Base-by-base conservation (phyloP, 116 monocot species). In the Dioscorea cayenensis region DNA sequence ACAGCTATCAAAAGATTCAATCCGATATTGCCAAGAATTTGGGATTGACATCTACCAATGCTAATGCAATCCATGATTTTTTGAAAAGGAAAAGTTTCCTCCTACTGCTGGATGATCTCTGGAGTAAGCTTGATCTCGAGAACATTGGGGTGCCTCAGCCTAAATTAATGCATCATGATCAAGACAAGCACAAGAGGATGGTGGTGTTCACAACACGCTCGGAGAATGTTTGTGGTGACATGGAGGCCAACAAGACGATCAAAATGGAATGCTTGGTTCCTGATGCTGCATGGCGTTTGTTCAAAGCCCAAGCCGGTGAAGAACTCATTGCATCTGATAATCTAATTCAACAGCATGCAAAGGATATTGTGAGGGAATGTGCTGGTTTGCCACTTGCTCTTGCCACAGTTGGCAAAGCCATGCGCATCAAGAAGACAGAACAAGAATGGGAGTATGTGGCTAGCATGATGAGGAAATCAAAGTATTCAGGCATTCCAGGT, bases 371-470 rank as follows among this genome's bases (percentile, higher is more conserved):
- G 18, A 43, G 18, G 20, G 69, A 75, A 71, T 77, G 80, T 50
- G 61, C 74, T 21, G 77, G 85, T 16, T 48, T 85, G 19, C 85
- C 81, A 7, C 75, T 85, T 5, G 85, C 78, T 32, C 81, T 81
- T 14, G 50, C 16, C 38, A 55, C 51, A 14, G 59, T 74, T 11
- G 86, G 77, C 10, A 48, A 32, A 0, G 66, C 76, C 36, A 71
- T 86, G 79, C 9, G 63, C 5, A 51, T 32, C 5, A 79, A 67
- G 48, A 67, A 8, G 14, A 62, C 17, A 3, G 12, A 18, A 7
- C 51, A 74, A 13, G 77, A 82, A 19, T 86, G 86, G 86, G 22
- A 64, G 23, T 2, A 50, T 14, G 63, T 71, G 0, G 3, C 65
- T 27, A 63, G 14, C 6, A 12, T 16, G 10, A n/a, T 86, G 51